Base-by-base conservation (phyloP, 2,329 filamentous ascomycete species). In the Phyllosticta citribraziliensis region DNA sequence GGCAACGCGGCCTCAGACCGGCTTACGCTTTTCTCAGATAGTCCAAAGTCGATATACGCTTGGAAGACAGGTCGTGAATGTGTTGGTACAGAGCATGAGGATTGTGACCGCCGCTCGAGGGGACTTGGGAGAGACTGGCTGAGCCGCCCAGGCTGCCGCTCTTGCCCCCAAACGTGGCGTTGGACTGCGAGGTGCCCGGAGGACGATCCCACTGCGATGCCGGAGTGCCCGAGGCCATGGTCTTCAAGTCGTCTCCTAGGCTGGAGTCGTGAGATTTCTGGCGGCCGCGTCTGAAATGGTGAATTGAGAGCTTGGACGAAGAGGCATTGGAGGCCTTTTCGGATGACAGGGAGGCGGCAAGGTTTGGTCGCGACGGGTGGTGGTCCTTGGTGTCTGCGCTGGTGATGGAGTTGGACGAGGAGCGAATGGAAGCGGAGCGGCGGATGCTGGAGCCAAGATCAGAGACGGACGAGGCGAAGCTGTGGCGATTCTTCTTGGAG, bases 1-100 rank as follows among this genome's bases (percentile, higher is more conserved):
- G 40, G 11, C 12, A 51, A 55, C 57, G 22, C 56, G 58, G 33
- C 27, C 50, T 51, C 27, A 30, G 55, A 33, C 53, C 30, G 20
- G 82, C 89, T 67, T 77, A 96, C 91, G 91, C 88, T 77, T 95
- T 96, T 64, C 92, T 85, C 65, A 99, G 75, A 72, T 99, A 99
- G 68, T 96, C 90, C 52, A 99, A 75, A 0, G 94, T 97, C 1
- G 91, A 91, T 78, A 99, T 96, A 67, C 94, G 84, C 79, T 99
- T 99, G 62, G 88, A 87, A 47, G 90, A 88, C 67, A 90, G 84
- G 63, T 97, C 93, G 62, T 93, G 89, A 64, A 99, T 84, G 65
- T 85, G 82, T 66, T 85, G 80, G 71, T 84, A 86, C 61, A 86
- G 78, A 55, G 79, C 76, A 63, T 79, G 75, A 9, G 83, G 82